phyloP scores from a whole-genome alignment of 495 filamentous ascomycete genomes.

The Gamarada debralockiae region DNA sequence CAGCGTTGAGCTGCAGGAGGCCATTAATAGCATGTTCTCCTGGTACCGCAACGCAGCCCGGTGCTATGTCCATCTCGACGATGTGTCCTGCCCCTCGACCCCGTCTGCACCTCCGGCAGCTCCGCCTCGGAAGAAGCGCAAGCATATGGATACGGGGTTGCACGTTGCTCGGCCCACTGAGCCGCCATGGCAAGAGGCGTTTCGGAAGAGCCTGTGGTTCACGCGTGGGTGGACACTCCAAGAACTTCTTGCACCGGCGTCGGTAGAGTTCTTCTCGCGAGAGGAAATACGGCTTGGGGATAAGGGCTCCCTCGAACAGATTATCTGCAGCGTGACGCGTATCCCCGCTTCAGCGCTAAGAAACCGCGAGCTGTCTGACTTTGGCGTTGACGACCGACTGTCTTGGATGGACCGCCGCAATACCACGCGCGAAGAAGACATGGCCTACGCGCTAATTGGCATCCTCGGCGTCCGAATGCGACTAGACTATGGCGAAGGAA shows the following conservation, averaged over 20 bases:
- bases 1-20: no score
- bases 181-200: neutral
- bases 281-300: neutral
- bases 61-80: no score
- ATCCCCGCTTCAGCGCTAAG: neutral
- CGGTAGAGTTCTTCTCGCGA: neutral
- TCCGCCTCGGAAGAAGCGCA: no score
- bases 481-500: neutral
- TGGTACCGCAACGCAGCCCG: no score
- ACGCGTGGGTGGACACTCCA: no score
- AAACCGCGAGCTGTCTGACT: neutral
- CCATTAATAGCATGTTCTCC: no score
- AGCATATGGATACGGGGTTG: no score
- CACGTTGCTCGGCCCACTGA: no score
- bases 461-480: neutral
- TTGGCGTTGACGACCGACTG: neutral
- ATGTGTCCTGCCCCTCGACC: no score
- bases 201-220: conserved; percentile 4
- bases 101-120: no score
- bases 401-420: neutral
- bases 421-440: neutral
- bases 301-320: neutral
- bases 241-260: no score
- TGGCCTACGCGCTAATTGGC: neutral
- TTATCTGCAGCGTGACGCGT: neutral